These are phyloP conservation scores for Mycena amicta DNA, from an alignment of 768 basidiomycete genomes.

Conservation along the genomic window DNA sequence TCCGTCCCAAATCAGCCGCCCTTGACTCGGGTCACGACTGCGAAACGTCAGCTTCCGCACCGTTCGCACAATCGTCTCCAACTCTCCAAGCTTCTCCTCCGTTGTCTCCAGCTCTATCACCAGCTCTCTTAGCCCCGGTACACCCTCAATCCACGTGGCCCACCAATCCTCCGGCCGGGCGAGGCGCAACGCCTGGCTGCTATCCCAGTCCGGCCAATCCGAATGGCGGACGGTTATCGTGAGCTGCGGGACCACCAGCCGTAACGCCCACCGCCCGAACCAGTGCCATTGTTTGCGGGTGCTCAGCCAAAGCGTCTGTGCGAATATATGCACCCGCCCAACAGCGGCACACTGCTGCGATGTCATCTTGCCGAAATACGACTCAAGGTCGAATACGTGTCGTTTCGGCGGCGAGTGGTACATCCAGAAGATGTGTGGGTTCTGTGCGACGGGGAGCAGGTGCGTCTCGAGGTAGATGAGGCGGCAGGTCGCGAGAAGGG, in stretches of 20 bases:
- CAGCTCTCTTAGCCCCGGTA: neutral
- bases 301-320: neutral
- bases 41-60: neutral
- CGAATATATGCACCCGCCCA: neutral
- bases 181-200: neutral
- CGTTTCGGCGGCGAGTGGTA: neutral
- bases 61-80: neutral
- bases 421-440: slow-evolving; percentile 5
- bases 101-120: neutral
- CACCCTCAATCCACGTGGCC: neutral
- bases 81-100: neutral
- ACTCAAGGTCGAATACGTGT: neutral
- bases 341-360: neutral
- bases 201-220: neutral
- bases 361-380: neutral
- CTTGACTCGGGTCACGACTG: neutral
- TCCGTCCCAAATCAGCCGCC: neutral
- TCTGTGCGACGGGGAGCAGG: neutral
- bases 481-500: slow-evolving; percentile 5
- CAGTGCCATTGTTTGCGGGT: neutral
- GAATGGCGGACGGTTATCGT: neutral
- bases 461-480: slow-evolving; percentile 5
- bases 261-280: neutral
- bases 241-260: neutral
- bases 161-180: neutral